Base-by-base conservation (phyloP, 768 basidiomycete genomes). In the Suillus bovinus region DNA sequence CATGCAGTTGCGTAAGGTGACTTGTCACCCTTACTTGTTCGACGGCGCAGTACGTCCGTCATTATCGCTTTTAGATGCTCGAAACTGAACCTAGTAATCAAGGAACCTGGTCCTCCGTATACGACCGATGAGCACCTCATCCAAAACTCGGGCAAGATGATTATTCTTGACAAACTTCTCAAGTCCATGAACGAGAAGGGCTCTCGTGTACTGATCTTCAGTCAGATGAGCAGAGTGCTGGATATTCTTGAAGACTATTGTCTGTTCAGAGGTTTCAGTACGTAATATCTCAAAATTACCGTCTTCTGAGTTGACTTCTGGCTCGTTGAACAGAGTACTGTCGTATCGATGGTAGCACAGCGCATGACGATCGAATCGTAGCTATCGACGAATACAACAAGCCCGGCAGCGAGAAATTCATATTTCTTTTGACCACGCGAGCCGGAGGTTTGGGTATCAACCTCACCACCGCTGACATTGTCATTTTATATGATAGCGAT, bases 331-430 rank as follows among this genome's bases (percentile, higher is more conserved):
- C 63, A 96, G 96, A 91, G 69, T 99, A 99, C 74, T 98, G 95
- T 71, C 90, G 96, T 44, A 97, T 99, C 61, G 96, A 99, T 66
- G 96, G 96, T 66, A 81, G 91, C 33, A 99, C 97, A 0, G 91
- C 94, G 1, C 96, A 99, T 69, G 97, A 99, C 53, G 96, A 98
- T 68, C 94, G 96, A 59, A 97, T 98, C 60, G 68, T 86, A 24
- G 92, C 94, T 10, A 99, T 99, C 69, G 96, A 99, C 80, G 96
- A 98, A 59, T 99, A 97, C 78, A 98, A 99, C 77, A 92, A 89
- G 64, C 93, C 93, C 0, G 91, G 82, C 17, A 94, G 91, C 70
- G 96, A 98, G 67, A 98, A 92, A 75, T 98, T 97, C 73, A 91
- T 98, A 63, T 99, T 99, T 81, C 77, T 99, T 60, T 83, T 99